These are phyloP conservation scores for Lentinus brumalis DNA, from an alignment of 768 basidiomycete species.

Conservation along the genomic window DNA sequence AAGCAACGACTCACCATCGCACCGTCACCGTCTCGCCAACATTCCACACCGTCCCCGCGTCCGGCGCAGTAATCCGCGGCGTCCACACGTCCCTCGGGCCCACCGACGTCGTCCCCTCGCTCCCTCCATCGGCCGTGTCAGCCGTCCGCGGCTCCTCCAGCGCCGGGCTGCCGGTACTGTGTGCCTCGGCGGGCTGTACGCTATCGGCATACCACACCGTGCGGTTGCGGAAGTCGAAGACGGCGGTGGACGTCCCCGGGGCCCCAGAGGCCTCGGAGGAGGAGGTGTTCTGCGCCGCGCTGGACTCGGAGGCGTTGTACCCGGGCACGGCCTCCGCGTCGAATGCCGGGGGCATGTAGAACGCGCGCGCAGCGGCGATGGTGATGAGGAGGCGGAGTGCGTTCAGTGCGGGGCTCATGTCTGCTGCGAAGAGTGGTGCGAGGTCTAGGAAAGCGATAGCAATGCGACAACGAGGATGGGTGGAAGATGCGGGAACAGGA, in stretches of 20 bases:
- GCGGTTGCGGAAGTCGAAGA: not conserved
- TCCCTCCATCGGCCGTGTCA: too few relatives aligned
- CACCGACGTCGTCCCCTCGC: not conserved
- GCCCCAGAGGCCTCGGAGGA: not conserved
- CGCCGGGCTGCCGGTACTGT: too few relatives aligned
- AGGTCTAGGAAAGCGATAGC: not conserved
- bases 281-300: not conserved
- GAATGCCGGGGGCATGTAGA: conserved; percentile 18
- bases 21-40: conserved; percentile 49
- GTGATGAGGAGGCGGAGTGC: not conserved
- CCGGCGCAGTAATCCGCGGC: conserved; percentile 53
- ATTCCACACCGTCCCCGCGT: conserved; percentile 49
- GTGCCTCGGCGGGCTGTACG: too few relatives aligned
- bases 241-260: not conserved
- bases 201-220: not conserved
- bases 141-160: too few relatives aligned
- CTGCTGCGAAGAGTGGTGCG: not conserved
- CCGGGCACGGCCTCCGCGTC: conserved; percentile 3
- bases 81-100: conserved; percentile 41
- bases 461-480: not conserved
- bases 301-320: not conserved
- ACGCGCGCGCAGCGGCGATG: not conserved
- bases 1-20: conserved; percentile 47
- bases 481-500: not conserved
- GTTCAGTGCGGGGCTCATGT: not conserved